A percentile compares a stretch with the other conserved stretches of the same genome.
Conservation (phyloP, 148 eudicot genomes). For the Spergularia marina region DNA sequence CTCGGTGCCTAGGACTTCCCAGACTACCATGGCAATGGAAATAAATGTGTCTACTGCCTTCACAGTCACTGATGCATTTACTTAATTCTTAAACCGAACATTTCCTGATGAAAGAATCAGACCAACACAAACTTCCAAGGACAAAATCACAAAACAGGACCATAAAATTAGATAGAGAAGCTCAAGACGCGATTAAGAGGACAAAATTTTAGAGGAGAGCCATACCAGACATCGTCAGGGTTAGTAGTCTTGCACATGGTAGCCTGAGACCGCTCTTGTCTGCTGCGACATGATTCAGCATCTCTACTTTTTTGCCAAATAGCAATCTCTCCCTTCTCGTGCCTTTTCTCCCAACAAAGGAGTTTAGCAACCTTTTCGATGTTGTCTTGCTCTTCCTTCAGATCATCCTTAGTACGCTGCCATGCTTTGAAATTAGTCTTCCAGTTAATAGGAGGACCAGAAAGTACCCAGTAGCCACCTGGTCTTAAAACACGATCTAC, state of each 20-base stretch:
- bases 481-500: slow-evolving; percentile 96
- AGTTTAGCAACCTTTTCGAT: slow-evolving; percentile 82
- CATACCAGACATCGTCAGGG: slow-evolving; percentile 85
- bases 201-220: neutral
- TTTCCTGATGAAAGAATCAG: neutral
- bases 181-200: neutral
- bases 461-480: slow-evolving; percentile 97
- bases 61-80: no score
- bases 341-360: slow-evolving; percentile 89
- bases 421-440: slow-evolving; percentile 65
- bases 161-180: neutral
- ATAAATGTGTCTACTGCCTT: no score
- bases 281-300: slow-evolving; percentile 59
- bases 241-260: slow-evolving; percentile 48
- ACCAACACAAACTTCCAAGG: neutral
- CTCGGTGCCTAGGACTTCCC: no score
- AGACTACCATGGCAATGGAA: no score
- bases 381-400: slow-evolving; percentile 74
- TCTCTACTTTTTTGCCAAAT: slow-evolving; percentile 70
- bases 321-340: slow-evolving; percentile 82
- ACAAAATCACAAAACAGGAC: neutral
- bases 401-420: slow-evolving; percentile 83
- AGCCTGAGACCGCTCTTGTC: slow-evolving; percentile 52
- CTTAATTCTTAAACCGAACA: neutral
- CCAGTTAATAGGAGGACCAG: slow-evolving; percentile 99